phyloP scores from a whole-genome alignment of 2,329 filamentous ascomycete species.

The Neonectria sp. region DNA sequence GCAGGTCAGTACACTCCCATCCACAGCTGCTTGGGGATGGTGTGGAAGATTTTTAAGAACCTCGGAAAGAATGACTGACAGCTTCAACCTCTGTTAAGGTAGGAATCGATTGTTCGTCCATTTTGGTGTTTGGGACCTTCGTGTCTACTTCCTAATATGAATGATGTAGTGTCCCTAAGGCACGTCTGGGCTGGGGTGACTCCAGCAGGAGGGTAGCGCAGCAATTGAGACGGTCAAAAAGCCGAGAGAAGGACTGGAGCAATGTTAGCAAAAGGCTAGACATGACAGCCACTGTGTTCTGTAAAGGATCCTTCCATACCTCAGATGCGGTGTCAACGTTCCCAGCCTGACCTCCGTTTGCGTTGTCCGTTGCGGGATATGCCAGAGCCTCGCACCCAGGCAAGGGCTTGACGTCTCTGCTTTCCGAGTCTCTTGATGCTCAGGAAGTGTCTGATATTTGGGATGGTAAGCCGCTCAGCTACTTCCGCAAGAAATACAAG shows the following conservation, averaged over 20 bases:
- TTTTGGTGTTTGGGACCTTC: conserved; percentile 8
- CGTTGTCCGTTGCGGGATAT: conserved; percentile 9
- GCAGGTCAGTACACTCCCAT: conserved; percentile 32
- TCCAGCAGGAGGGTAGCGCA: not conserved
- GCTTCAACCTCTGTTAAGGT: conserved; percentile 39
- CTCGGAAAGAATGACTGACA: conserved; percentile 23
- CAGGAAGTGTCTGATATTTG: no score
- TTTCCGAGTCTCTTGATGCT: not conserved
- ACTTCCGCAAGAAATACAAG: not conserved
- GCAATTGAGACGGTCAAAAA: not conserved
- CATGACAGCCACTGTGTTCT: no score
- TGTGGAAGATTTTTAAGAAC: not conserved
- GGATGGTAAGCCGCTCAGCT: no score
- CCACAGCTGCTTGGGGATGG: not conserved
- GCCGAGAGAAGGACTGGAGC: not conserved
- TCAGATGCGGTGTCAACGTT: not conserved
- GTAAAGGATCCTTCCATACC: not conserved
- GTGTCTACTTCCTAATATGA: not conserved
- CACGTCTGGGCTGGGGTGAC: not conserved
- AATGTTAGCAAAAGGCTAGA: not conserved
- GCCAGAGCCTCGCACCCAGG: not conserved
- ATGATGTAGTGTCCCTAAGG: not conserved
- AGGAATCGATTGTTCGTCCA: conserved; percentile 37
- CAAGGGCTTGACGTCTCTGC: not conserved
- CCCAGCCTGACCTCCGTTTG: not conserved